A percentile compares a stretch with the other conserved stretches of the same genome.
phyloP scores from a whole-genome alignment of 2,329 filamentous ascomycete species.

The Raffaelea deltoideospora region DNA sequence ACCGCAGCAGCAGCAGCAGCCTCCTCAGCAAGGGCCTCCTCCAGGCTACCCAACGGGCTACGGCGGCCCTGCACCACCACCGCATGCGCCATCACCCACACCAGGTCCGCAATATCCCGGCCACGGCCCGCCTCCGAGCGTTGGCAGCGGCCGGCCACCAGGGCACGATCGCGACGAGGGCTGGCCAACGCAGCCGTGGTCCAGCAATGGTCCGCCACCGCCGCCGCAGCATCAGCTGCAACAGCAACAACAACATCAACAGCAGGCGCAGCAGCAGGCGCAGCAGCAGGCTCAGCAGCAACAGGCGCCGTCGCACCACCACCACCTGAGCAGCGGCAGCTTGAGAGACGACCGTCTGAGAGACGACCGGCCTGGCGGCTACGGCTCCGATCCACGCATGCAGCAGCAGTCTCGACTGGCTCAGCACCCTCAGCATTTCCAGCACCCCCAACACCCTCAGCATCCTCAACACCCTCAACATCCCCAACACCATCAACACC shows the following conservation, averaged over 20 bases:
- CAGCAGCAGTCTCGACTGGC: slow-evolving; percentile 3
- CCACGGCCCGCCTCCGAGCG: slow-evolving; percentile 26
- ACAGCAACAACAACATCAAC: slow-evolving; percentile 9
- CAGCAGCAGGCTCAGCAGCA: slow-evolving; percentile 8
- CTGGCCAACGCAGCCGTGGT: slow-evolving; percentile 16
- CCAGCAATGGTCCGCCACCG: slow-evolving; percentile 3
- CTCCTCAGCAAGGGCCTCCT: no score
- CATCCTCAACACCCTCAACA: slow-evolving; percentile 8
- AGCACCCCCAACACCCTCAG: slow-evolving; percentile 6
- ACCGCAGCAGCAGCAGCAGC: neutral
- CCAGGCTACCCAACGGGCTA: neutral
- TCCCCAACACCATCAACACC: slow-evolving; percentile 7
- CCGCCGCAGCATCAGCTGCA: slow-evolving; percentile 10
- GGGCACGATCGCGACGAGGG: slow-evolving; percentile 25
- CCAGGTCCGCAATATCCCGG: slow-evolving; percentile 27
- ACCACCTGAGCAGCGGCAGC: slow-evolving; percentile 8
- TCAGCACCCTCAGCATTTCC: slow-evolving; percentile 3
- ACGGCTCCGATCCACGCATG: slow-evolving; percentile 5
- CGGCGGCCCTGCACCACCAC: neutral
- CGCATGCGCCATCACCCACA: slow-evolving; percentile 5
- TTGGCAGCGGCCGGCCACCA: slow-evolving; percentile 21
- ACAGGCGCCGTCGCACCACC: slow-evolving; percentile 11
- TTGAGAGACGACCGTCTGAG: slow-evolving; percentile 6
- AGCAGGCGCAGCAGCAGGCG: slow-evolving; percentile 15
- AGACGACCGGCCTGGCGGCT: slow-evolving; percentile 8